Evolutionary conservation across 768 basidiomycete genomes (phyloP).

Genomic region (Tylopilus felleus): DNA sequence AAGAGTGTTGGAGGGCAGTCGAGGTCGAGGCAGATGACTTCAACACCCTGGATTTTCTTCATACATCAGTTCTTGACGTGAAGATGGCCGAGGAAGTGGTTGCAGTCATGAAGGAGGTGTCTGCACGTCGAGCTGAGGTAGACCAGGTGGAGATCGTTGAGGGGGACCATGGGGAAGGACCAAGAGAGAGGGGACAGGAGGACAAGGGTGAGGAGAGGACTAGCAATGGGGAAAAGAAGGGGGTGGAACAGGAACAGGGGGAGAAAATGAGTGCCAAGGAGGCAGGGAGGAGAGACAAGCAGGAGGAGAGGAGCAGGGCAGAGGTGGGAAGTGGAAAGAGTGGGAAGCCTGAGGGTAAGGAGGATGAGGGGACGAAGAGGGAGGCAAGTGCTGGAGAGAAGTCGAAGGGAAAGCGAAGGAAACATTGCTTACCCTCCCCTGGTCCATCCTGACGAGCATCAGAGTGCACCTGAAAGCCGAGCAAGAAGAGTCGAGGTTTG

Average conservation of each 20-base stretch:
- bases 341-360: background rate
- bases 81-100: no score
- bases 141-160: background rate
- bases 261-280: background rate
- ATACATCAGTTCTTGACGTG: no score
- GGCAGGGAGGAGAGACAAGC: background rate
- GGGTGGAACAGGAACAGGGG: background rate
- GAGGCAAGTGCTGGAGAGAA: background rate
- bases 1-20: no score
- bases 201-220: background rate
- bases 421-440: background rate
- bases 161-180: background rate
- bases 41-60: no score
- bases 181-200: background rate
- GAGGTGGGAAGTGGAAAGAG: background rate
- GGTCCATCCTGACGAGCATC: background rate
- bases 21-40: no score
- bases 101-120: no score
- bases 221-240: background rate
- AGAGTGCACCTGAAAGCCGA: background rate
- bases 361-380: background rate
- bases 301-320: background rate
- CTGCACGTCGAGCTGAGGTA: no score
- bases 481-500: background rate
- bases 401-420: background rate